These are phyloP conservation scores for Podaxis rugospora DNA, from an alignment of 768 basidiomycete species.

Conservation along the genomic window DNA sequence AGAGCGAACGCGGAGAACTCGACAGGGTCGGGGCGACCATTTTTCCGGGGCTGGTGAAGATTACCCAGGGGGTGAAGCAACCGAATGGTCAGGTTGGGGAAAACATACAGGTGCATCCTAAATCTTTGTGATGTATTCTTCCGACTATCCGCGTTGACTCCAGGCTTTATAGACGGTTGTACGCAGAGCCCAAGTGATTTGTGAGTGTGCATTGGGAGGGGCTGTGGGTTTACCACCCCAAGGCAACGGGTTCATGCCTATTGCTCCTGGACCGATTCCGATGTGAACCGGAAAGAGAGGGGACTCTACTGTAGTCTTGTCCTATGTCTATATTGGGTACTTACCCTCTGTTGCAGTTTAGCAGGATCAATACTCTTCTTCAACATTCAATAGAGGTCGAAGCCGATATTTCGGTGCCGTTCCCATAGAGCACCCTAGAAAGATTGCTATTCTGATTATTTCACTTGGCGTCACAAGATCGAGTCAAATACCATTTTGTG, in stretches of 20 bases:
- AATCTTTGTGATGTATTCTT: not conserved
- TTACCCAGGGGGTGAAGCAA: constrained; percentile 39
- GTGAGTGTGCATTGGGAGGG: constrained; percentile 69
- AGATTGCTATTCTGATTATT: not conserved
- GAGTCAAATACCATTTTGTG: not conserved
- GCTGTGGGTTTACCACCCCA: constrained; percentile 17
- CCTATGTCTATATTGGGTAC: not conserved
- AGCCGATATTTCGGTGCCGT: not conserved
- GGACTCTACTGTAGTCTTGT: not conserved
- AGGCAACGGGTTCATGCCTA: not conserved
- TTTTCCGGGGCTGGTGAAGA: constrained; percentile 86
- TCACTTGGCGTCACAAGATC: not conserved
- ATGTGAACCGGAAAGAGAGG: not conserved
- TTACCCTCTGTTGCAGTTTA: not conserved
- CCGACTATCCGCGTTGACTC: not conserved
- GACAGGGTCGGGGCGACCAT: constrained; percentile 81
- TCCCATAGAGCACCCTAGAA: not conserved
- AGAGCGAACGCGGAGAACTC: constrained; percentile 65
- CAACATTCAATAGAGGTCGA: not conserved
- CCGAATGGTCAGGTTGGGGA: constrained; percentile 36
- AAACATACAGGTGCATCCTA: constrained; percentile 41
- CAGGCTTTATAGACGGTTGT: constrained; percentile 53
- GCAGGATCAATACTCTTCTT: not conserved
- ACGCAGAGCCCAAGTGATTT: constrained; percentile 80
- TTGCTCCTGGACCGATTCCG: constrained; percentile 1